Percentiles rank a stretch among this genome's conserved stretches.
phyloP scores from a whole-genome alignment of 1,139 yeast species.

The Debaryomyces sp. region DNA sequence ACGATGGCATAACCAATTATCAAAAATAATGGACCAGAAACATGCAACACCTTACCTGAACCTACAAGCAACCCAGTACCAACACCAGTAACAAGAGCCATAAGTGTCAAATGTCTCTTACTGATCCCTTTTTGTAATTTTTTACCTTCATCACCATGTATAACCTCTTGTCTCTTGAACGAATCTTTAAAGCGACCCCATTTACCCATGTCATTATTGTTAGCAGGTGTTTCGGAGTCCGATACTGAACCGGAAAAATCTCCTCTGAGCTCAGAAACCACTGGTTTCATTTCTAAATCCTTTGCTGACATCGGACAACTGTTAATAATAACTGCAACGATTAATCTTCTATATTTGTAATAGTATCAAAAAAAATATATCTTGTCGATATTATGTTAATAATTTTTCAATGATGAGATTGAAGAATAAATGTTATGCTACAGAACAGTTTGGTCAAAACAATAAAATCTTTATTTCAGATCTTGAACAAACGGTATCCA shows the following conservation, averaged over 20 bases:
- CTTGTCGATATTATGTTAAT: neutral
- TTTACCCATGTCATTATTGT: conserved; percentile 11
- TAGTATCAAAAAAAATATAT: neutral
- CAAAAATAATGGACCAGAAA: conserved; percentile 40
- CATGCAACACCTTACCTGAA: conserved; percentile 33
- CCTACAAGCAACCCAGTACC: conserved; percentile 49
- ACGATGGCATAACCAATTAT: conserved; percentile 41
- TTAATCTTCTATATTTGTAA: neutral
- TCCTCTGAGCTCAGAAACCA: conserved; percentile 21
- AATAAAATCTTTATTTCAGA: neutral
- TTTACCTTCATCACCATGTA: conserved; percentile 28
- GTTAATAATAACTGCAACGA: neutral
- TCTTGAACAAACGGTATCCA: neutral
- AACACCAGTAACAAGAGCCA: conserved; percentile 44
- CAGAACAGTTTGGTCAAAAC: neutral
- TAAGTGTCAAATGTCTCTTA: conserved; percentile 37
- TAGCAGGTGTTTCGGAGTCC: conserved; percentile 18
- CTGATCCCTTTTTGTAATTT: conserved; percentile 36
- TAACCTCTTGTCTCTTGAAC: conserved; percentile 28
- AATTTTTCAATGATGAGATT: neutral
- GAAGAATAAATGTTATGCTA: neutral
- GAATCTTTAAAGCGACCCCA: conserved; percentile 34
- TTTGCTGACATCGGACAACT: conserved; percentile 5
- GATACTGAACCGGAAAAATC: conserved; percentile 14
- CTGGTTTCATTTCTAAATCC: conserved; percentile 18